Conservation (phyloP, 805 yeast species). For the Wickerhamiella lipophila region DNA sequence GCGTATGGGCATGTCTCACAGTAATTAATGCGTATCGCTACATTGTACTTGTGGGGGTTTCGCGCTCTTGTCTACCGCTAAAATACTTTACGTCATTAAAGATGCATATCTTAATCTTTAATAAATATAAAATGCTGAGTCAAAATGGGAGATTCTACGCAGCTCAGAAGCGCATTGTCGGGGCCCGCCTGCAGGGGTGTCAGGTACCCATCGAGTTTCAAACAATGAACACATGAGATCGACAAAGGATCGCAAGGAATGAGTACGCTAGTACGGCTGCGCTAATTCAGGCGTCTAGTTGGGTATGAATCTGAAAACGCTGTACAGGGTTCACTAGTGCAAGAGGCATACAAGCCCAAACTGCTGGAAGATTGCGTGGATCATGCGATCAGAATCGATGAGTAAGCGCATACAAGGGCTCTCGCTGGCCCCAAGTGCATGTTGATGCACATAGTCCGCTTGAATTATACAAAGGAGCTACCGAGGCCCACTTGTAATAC, state of each 20-base stretch:
- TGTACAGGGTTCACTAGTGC: too few species aligned
- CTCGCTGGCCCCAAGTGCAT: neutral
- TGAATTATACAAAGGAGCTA: neutral
- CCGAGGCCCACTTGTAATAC: neutral
- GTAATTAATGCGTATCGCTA: neutral
- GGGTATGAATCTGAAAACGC: too few species aligned
- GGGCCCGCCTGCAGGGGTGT: neutral
- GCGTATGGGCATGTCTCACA: neutral
- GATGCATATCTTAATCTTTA: neutral
- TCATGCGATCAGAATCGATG: neutral
- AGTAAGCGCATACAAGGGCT: slow-evolving; percentile 5
- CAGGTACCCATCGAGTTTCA: neutral
- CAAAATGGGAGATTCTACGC: neutral
- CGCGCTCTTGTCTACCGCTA: neutral
- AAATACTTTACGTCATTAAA: neutral
- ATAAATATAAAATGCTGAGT: neutral
- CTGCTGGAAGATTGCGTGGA: neutral
- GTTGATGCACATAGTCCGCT: neutral
- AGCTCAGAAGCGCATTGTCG: neutral
- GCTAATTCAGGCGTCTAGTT: too few species aligned
- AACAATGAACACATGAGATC: neutral
- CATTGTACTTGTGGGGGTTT: neutral
- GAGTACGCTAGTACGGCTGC: too few species aligned
- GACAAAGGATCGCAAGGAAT: neutral
- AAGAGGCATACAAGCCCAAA: too few species aligned